Percentiles rank a stretch among this genome's conserved stretches.
Conservation (phyloP, 1,284 basidiomycete genomes). For the Tylopilus sp. region DNA sequence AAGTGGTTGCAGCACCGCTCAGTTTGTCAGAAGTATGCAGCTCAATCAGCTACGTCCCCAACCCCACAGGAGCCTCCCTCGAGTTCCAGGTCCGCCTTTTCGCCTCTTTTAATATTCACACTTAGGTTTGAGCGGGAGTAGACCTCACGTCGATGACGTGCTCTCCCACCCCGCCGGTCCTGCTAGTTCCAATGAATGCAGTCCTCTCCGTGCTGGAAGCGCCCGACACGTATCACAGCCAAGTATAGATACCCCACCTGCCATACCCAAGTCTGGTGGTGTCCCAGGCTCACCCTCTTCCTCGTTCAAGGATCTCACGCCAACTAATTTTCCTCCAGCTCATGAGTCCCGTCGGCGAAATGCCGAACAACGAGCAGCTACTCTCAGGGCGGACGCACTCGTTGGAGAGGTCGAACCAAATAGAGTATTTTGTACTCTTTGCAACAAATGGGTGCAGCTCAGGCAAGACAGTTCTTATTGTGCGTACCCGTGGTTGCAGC, state of each 20-base stretch:
- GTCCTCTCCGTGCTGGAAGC: not conserved
- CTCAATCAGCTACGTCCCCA: slow-evolving; percentile 7
- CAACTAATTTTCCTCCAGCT: slow-evolving; percentile 44
- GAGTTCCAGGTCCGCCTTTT: slow-evolving; percentile 21
- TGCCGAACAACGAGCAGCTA: slow-evolving; percentile 69
- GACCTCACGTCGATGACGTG: slow-evolving; percentile 15
- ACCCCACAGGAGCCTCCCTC: slow-evolving; percentile 26
- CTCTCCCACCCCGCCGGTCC: slow-evolving; percentile 11
- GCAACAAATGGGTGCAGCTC: slow-evolving; percentile 75
- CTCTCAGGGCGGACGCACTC: slow-evolving; percentile 57
- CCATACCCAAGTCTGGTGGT: slow-evolving; percentile 13
- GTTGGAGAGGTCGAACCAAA: slow-evolving; percentile 68
- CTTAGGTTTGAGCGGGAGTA: slow-evolving; percentile 6
- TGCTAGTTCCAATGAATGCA: slow-evolving; percentile 14
- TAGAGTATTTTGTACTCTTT: slow-evolving; percentile 67
- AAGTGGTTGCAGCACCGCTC: slow-evolving; percentile 51
- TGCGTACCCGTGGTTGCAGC: slow-evolving; percentile 73
- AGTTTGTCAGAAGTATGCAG: slow-evolving; percentile 39
- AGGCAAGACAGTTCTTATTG: slow-evolving; percentile 70
- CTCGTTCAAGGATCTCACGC: slow-evolving; percentile 51
- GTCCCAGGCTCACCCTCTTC: slow-evolving; percentile 34
- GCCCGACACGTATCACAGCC: slow-evolving; percentile 14
- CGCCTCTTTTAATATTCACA: not conserved
- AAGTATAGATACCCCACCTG: slow-evolving; percentile 9
- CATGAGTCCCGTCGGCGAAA: slow-evolving; percentile 67